Percentiles rank a stretch among this genome's conserved stretches.
These are phyloP conservation scores for Nannizzia gypsea DNA, from an alignment of 2,329 filamentous ascomycete genomes.

Conservation along the genomic window DNA sequence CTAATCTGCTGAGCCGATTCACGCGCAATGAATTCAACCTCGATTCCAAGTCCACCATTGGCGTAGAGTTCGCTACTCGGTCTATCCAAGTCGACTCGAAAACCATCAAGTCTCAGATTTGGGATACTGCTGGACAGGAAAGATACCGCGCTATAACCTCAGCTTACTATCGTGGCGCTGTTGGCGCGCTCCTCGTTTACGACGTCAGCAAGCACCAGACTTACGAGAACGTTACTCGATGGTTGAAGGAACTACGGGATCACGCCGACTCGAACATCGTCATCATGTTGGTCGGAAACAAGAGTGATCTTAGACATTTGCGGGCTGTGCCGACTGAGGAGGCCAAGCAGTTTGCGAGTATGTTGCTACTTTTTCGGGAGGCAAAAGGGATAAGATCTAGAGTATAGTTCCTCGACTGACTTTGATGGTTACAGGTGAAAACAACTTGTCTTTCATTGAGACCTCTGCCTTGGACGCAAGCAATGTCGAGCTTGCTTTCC, in stretches of 20 bases:
- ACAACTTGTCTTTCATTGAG: conserved; percentile 98
- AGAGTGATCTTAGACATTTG: conserved; percentile 99
- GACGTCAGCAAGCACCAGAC: conserved; percentile 99
- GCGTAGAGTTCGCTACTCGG: conserved; percentile 96
- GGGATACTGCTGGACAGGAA: conserved; percentile 98
- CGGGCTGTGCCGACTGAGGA: conserved; percentile 95
- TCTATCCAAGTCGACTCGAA: conserved; percentile 98
- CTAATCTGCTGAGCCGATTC: conserved; percentile 98
- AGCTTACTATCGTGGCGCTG: conserved; percentile 95
- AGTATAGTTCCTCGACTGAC: conserved; percentile 8
- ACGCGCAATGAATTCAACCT: conserved; percentile 99
- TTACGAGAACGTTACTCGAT: conserved; percentile 96
- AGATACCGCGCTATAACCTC: conserved; percentile 98
- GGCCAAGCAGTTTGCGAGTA: conserved; percentile 95
- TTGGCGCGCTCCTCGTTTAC: conserved; percentile 94
- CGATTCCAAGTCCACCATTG: conserved; percentile 98
- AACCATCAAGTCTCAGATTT: conserved; percentile 99
- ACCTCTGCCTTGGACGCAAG: conserved; percentile 96
- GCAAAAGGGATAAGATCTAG: background rate
- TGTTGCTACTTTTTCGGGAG: conserved; percentile 21
- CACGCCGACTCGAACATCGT: conserved; percentile 98
- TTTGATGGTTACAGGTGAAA: conserved; percentile 59
- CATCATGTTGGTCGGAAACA: conserved; percentile 99
- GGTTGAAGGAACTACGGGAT: conserved; percentile 96
- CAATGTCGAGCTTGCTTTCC: conserved; percentile 98